phyloP scores from a whole-genome alignment of 352 stramenopile genomes.

The Phytophthora sp. region DNA sequence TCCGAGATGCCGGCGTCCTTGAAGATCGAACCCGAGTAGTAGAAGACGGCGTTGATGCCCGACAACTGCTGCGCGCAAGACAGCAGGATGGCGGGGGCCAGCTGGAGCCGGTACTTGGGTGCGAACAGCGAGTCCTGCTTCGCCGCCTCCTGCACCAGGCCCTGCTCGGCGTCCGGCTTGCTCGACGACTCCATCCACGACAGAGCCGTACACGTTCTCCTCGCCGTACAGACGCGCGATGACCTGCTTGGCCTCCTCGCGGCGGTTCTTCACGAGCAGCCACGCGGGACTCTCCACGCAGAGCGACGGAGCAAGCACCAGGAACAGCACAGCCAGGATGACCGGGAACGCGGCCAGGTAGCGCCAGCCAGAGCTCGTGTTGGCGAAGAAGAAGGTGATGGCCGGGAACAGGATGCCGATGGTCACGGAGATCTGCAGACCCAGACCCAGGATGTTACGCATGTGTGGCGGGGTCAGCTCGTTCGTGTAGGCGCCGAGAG shows the following conservation, averaged over 20 bases:
- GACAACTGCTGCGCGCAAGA: slow-evolving; percentile 51
- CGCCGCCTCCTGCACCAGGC: slow-evolving; percentile 4
- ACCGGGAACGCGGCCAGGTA: no score
- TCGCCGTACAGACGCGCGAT: slow-evolving; percentile 32
- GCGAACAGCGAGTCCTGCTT: slow-evolving; percentile 32
- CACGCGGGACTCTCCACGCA: slow-evolving; percentile 50
- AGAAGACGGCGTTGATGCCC: slow-evolving; percentile 66
- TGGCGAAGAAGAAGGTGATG: no score
- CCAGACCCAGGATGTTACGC: slow-evolving; percentile 32
- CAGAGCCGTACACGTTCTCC: slow-evolving; percentile 31
- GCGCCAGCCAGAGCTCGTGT: no score
- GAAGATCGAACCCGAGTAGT: slow-evolving; percentile 15
- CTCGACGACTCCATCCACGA: slow-evolving; percentile 22
- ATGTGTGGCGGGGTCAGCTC: no score
- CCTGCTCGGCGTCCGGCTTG: slow-evolving; percentile 22
- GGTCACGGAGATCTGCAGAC: slow-evolving; percentile 29
- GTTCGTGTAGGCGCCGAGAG: slow-evolving; percentile 19
- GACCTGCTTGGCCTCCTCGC: slow-evolving; percentile 18
- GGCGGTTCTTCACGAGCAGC: slow-evolving; percentile 31
- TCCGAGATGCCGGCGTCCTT: slow-evolving; percentile 18
- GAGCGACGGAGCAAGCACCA: slow-evolving; percentile 39
- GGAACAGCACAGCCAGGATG: slow-evolving; percentile 37
- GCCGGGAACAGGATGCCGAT: no score
- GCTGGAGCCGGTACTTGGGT: slow-evolving; percentile 38
- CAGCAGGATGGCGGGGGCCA: slow-evolving; percentile 43